phyloP scores from a whole-genome alignment of 2,329 filamentous ascomycete species.

The Ramularia endophylla region DNA sequence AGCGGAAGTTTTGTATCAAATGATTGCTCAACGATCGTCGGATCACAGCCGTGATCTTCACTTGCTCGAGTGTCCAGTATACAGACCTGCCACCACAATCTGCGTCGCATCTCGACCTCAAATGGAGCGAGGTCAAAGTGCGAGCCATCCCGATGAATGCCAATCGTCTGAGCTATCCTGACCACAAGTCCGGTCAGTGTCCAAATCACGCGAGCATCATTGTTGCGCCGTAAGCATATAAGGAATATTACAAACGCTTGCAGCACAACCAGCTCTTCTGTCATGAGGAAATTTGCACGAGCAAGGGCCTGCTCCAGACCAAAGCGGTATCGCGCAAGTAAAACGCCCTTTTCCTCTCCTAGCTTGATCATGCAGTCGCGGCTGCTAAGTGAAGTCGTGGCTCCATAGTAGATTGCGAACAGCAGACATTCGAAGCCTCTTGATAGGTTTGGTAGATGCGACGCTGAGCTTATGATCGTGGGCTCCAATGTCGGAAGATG shows the following conservation, averaged over 20 bases:
- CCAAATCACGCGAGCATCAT: conserved; percentile 49
- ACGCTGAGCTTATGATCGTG: conserved; percentile 55
- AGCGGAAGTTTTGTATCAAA: conserved; percentile 57
- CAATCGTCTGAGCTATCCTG: conserved; percentile 54
- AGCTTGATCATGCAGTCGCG: conserved; percentile 45
- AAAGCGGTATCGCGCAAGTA: conserved; percentile 55
- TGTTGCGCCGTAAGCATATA: conserved; percentile 49
- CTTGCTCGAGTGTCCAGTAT: conserved; percentile 55
- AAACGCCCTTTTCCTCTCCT: conserved; percentile 45
- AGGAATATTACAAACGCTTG: conserved; percentile 60
- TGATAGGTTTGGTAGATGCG: conserved; percentile 53
- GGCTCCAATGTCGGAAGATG: conserved; percentile 63
- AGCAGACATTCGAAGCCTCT: conserved; percentile 54
- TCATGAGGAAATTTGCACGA: conserved; percentile 56
- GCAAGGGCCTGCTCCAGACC: conserved; percentile 59
- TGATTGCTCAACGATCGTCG: conserved; percentile 51
- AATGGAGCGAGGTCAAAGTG: conserved; percentile 53
- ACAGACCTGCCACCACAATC: conserved; percentile 56
- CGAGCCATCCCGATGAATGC: conserved; percentile 54
- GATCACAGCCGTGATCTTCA: conserved; percentile 59
- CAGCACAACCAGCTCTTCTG: conserved; percentile 55
- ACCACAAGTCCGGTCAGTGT: conserved; percentile 54
- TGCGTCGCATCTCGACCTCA: conserved; percentile 53
- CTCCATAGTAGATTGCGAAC: conserved; percentile 57
- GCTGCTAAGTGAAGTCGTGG: conserved; percentile 47